Evolutionary conservation across 108 stramenopile genomes (phyloP).

Genomic region (Aurantiochytrium sp.): DNA sequence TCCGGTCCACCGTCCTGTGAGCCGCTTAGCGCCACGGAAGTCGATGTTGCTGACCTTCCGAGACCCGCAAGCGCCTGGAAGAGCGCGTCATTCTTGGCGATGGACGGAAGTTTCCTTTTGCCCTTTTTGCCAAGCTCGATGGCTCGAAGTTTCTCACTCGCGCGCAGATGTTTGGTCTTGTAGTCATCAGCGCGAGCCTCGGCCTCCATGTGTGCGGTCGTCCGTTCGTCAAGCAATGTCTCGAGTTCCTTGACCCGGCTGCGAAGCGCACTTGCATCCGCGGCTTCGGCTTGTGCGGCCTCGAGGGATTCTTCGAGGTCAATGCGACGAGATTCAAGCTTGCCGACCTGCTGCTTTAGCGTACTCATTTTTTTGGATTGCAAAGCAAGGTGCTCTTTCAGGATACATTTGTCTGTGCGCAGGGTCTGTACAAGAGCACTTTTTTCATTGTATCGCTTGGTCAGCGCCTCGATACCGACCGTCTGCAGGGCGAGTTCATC

Average conservation of each 20-base stretch:
- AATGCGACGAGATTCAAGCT: neutral
- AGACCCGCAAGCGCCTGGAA: neutral
- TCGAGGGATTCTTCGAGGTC: neutral
- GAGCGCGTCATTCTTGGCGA: neutral
- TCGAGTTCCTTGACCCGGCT: neutral
- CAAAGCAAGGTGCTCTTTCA: neutral
- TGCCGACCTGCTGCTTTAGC: neutral
- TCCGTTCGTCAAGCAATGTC: neutral
- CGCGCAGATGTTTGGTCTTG: neutral
- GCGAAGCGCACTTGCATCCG: neutral
- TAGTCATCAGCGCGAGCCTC: neutral
- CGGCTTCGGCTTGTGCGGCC: neutral
- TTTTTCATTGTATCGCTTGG: neutral
- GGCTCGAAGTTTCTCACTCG: neutral
- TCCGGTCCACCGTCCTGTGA: neutral
- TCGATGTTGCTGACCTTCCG: neutral
- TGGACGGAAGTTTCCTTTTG: neutral
- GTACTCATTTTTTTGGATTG: neutral
- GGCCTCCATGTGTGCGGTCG: neutral
- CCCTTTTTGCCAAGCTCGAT: neutral
- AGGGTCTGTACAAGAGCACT: neutral
- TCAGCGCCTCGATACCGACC: neutral
- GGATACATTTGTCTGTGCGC: neutral
- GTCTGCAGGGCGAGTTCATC: neutral
- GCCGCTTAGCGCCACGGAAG: neutral